Base-by-base conservation (phyloP, 1,139 yeast genomes). In the Suhomyces yuchorum region DNA sequence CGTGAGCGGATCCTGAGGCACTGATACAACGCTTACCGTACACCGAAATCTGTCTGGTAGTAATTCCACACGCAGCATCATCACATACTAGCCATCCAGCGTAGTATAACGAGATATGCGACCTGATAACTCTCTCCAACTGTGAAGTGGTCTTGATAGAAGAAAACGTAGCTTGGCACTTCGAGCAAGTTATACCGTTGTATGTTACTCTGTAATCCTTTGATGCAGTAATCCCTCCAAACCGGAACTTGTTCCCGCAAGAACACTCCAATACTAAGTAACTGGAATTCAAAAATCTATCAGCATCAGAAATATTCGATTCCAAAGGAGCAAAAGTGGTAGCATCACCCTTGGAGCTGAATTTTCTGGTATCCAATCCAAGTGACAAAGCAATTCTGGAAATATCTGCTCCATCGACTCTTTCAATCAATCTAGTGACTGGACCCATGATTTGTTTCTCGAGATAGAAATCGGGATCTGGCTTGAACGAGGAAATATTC, bases 391-490 rank as follows among this genome's bases (percentile, higher is more conserved):
- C 96, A 28, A 93, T 75, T 55, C 96, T 78, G 43, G 84, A 81
- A 62, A 85, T 78, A 61, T 93, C 98, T 51, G 89, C 80, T 34
- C 98, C 97, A 53, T 90, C 96, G 49, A 95, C 85, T 55, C 87
- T 81, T 56, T 87, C 96, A 43, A 93, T 74, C 46, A 95, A 73
- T 67, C 99, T 85, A 62, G 90, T 96, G 12, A 93, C 85, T 1
- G 98, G 98, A 2, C 96, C 93, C 62, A 87, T 82, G 14, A 95
- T 80, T 67, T 95, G 99, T 63, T 89, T 87, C 54, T 87, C 96
- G 57, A 92, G 73, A 62, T 95, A 95, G 62, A 80, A 92, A 38
- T 73, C 77, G 1, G 89, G 78, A 66, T 95, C 99, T 1, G 95
- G 91, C 51, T 67, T 74, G 52, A 85, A 77, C 7, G 67, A 67